Evolutionary conservation across 768 basidiomycete genomes (phyloP), one percentile per base, ranked within the genome.

Genomic region (Podaxis sp.): DNA sequence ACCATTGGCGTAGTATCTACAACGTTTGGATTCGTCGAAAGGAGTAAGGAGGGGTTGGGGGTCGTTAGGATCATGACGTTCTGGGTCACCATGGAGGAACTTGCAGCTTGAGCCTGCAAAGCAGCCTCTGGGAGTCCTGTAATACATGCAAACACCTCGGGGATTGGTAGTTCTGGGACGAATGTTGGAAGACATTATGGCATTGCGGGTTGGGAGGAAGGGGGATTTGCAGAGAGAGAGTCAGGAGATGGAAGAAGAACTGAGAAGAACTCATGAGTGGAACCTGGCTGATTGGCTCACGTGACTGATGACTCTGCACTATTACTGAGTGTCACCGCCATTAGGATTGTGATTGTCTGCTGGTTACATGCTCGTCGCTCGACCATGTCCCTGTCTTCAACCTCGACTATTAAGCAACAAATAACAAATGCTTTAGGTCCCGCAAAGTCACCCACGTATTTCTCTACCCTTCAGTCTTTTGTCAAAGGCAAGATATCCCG

Each of bases 331-430:
- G 28, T n/a, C 32, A 27, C 9, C 25, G 25, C 35, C 7, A 5
- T 5, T 42, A 5, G 5, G 13, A 42, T 42, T 14, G 5, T 40
- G 16, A 40, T 40, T 40, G 38, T 14, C 38, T 14, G 16, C 13
- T 40, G 18, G 23, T 14, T 6, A 4, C 21, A 25, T 5, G 14
- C 6, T 25, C 23, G 4, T 44, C 37, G 25, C 44, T 46, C 46
- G 51, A 23, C 48, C 32, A 91, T 91, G 90, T 91, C 90, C 25
- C 76, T 91, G 57, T 85, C 87, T 35, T 89, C 89, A 11, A 91
- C 90, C 5, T 80, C 86, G 11, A 87, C 82, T 2, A 83, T 91
- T 66, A 90, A 91, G 72, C 74, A 76, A 23, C 88, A 91, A 70
- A 78, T 93, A 23, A 79, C 78, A 21, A 76, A 76, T 42, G 82